Evolutionary conservation across 2,329 filamentous ascomycete genomes (phyloP).

Genomic region (Chaetomium globosum): DNA sequence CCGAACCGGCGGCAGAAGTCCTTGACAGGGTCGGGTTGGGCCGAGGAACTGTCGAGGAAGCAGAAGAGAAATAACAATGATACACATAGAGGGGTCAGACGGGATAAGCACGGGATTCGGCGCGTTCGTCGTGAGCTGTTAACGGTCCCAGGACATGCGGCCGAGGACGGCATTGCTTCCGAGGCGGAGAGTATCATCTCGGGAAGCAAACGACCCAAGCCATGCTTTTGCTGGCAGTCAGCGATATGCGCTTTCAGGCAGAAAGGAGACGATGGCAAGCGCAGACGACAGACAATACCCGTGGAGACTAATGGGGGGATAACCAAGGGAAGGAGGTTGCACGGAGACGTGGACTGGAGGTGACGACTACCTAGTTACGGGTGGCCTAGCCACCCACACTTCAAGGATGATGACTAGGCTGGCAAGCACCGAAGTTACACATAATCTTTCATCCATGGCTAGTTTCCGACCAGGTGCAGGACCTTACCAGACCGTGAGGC

Average conservation of each 20-base stretch:
- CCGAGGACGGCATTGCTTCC: conserved; percentile 6
- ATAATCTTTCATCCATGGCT: conserved; percentile 1
- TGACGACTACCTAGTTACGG: background rate
- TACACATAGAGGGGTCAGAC: background rate
- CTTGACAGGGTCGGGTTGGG: conserved; percentile 54
- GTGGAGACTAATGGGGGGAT: background rate
- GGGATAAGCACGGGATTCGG: background rate
- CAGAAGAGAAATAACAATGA: conserved; percentile 19
- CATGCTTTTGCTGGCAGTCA: conserved; percentile 14
- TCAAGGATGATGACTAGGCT: conserved; percentile 11
- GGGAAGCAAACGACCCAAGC: conserved; percentile 4
- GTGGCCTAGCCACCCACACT: background rate
- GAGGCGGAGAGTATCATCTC: conserved; percentile 22
- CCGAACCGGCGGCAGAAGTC: conserved; percentile 59
- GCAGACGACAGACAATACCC: background rate
- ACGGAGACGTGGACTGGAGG: background rate
- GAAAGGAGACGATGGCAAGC: background rate
- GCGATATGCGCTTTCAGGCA: background rate
- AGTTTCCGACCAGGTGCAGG: conserved; percentile 8
- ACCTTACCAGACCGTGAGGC: background rate
- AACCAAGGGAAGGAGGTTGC: background rate
- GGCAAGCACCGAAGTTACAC: conserved; percentile 20
- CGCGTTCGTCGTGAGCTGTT: background rate
- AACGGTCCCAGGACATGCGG: background rate
- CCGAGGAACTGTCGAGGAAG: conserved; percentile 21